A percentile compares a stretch with the other conserved stretches of the same genome.
Conservation (phyloP, 305 asterid species). For the Solanum hybrid region DNA sequence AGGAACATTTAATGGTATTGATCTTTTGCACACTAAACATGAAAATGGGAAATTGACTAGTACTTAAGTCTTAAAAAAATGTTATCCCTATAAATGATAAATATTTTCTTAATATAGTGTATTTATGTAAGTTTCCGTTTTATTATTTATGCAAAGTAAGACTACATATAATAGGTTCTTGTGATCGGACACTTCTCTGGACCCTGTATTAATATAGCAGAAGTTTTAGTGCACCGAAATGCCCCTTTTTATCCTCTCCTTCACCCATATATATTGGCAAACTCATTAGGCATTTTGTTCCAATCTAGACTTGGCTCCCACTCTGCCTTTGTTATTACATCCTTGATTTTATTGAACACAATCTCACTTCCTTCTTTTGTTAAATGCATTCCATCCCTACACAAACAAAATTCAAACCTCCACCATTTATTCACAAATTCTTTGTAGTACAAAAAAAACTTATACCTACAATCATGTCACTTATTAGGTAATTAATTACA, state of each 20-base stretch:
- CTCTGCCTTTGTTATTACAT: neutral
- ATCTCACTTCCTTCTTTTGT: neutral
- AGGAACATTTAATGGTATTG: neutral
- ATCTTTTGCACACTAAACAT: neutral
- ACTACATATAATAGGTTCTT: too few relatives aligned
- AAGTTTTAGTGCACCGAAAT: too few relatives aligned
- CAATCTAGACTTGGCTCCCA: neutral
- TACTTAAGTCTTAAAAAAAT: neutral
- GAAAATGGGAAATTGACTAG: neutral
- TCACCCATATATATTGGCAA: neutral
- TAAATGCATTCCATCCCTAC: neutral
- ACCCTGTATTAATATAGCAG: too few relatives aligned
- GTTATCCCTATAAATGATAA: too few relatives aligned
- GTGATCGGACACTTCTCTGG: too few relatives aligned
- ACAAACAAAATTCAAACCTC: neutral
- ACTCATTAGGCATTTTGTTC: neutral
- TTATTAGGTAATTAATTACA: neutral
- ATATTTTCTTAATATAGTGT: too few relatives aligned
- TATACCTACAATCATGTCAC: neutral
- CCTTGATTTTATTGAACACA: neutral
- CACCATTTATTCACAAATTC: neutral
- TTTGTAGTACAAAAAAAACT: neutral
- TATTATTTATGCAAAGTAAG: neutral
- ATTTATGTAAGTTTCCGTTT: neutral
- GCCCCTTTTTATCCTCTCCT: neutral